Evolutionary conservation across 192 early-diverging fungal species (phyloP).

Genomic region (Coemansia sp.): DNA sequence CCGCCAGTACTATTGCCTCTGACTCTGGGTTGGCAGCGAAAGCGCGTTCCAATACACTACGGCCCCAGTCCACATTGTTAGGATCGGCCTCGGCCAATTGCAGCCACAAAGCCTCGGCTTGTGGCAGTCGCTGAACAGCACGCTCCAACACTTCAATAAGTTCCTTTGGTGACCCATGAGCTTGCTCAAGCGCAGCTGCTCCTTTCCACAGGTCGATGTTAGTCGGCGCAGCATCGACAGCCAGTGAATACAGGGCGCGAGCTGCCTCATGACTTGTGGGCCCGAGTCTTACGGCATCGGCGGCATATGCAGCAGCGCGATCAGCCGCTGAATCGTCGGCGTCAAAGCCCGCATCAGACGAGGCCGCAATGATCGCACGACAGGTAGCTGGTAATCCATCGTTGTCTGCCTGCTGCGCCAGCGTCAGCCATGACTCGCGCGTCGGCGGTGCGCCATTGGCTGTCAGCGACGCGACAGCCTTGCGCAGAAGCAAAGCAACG

Average conservation of each 20-base stretch:
- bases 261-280: constrained; percentile 65
- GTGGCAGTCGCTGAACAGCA: constrained; percentile 86
- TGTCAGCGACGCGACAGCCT: constrained; percentile 68
- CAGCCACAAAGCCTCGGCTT: constrained; percentile 92
- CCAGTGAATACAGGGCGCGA: constrained; percentile 83
- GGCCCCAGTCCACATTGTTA: constrained; percentile 57
- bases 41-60: constrained; percentile 79
- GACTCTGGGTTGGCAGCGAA: constrained; percentile 88
- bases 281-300: constrained; percentile 81
- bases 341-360: constrained; percentile 63
- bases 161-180: constrained; percentile 65
- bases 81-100: background rate
- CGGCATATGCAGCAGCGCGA: constrained; percentile 77
- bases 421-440: constrained; percentile 87
- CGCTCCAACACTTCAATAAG: constrained; percentile 79
- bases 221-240: constrained; percentile 71
- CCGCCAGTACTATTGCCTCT: constrained; percentile 93
- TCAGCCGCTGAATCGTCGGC: constrained; percentile 75
- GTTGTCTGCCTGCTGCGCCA: constrained; percentile 79
- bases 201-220: constrained; percentile 82
- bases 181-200: constrained; percentile 86
- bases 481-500: constrained; percentile 42
- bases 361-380: constrained; percentile 79
- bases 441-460: constrained; percentile 55
- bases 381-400: constrained; percentile 77